Evolutionary conservation across 2,329 filamentous ascomycete species (phyloP).

Genomic region (Penicillium digitatum): DNA sequence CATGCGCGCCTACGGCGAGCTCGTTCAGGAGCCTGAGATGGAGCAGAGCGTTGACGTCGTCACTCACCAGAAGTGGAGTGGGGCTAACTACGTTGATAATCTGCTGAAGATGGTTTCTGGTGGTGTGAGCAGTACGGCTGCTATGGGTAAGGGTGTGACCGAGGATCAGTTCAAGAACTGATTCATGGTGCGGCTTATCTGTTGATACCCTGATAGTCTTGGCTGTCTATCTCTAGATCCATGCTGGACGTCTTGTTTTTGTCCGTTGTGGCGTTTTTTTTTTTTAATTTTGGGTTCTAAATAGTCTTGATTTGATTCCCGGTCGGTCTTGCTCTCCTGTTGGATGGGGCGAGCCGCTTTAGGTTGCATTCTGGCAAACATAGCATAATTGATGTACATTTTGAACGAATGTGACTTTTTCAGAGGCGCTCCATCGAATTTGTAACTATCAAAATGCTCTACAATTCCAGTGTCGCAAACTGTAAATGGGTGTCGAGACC

Average conservation of each 20-base stretch:
- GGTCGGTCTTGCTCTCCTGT: constrained; percentile 1
- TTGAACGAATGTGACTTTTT: background rate
- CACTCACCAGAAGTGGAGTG: constrained; percentile 98
- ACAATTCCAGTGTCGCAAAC: background rate
- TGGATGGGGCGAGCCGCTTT: background rate
- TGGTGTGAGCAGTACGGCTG: constrained; percentile 83
- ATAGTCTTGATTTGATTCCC: constrained; percentile 17
- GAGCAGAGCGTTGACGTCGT: constrained; percentile 86
- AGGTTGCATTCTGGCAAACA: constrained; percentile 8
- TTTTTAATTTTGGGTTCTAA: constrained; percentile 1
- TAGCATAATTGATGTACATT: background rate
- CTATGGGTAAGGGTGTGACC: constrained; percentile 96
- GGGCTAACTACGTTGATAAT: constrained; percentile 91
- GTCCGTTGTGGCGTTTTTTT: constrained; percentile 7
- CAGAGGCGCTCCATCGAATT: background rate
- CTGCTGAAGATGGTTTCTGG: constrained; percentile 95
- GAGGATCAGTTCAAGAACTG: constrained; percentile 84
- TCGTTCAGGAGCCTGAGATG: constrained; percentile 98
- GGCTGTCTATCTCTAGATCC: constrained; percentile 7
- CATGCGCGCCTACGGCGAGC: constrained; percentile 95
- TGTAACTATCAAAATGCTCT: background rate
- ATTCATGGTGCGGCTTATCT: constrained; percentile 9
- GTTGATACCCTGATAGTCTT: constrained; percentile 8
- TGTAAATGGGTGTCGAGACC: background rate
- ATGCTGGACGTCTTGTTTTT: constrained; percentile 7